Evolutionary conservation across 164 flowering plant genomes (phyloP).

Genomic region (Houttuynia cordata): DNA sequence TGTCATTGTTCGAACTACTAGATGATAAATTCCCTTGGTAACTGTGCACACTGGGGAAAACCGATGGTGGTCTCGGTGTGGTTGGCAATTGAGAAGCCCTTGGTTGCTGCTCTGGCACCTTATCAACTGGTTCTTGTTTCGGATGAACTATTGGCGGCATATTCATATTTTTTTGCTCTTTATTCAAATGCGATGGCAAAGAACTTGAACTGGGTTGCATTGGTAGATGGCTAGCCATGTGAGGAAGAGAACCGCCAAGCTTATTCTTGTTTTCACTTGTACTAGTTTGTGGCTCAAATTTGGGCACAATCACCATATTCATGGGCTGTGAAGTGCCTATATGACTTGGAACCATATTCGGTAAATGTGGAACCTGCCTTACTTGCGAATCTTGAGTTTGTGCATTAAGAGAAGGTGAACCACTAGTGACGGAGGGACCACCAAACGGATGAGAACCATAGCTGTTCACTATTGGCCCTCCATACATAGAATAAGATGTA

Average conservation of each 20-base stretch:
- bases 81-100: conserved; percentile 36
- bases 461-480: conserved; percentile 30
- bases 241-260: conserved; percentile 41
- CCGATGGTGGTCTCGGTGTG: conserved; percentile 22
- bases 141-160: conserved; percentile 28
- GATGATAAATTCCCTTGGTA: conserved; percentile 33
- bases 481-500: conserved; percentile 51
- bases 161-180: conserved; percentile 31
- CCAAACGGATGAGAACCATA: conserved; percentile 31
- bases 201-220: conserved; percentile 37
- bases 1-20: conserved; percentile 31
- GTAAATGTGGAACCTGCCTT: conserved; percentile 47
- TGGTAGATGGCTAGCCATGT: conserved; percentile 30
- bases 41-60: conserved; percentile 23
- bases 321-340: conserved; percentile 30
- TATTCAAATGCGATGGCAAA: conserved; percentile 38
- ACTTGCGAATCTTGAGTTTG: conserved; percentile 52
- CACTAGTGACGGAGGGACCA: conserved; percentile 30
- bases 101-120: conserved; percentile 40
- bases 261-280: conserved; percentile 43
- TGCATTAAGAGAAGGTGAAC: conserved; percentile 33
- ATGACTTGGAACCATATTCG: conserved; percentile 30
- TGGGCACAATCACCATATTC: conserved; percentile 27
- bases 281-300: conserved; percentile 41
- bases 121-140: conserved; percentile 62